Conservation (phyloP, 2,329 filamentous ascomycete genomes). For the Sporothrix pallida region DNA sequence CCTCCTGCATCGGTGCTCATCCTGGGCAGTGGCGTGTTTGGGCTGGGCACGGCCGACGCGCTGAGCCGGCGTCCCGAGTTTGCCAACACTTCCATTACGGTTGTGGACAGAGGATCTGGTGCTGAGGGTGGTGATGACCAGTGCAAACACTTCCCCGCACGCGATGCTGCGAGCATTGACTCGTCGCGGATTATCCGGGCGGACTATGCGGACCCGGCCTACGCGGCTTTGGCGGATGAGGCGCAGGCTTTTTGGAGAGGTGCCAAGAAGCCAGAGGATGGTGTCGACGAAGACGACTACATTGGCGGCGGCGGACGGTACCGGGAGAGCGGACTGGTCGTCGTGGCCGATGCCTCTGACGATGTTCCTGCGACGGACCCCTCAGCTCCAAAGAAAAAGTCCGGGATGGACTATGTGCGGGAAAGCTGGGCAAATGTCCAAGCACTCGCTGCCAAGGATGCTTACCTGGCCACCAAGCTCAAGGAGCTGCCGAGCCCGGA, state of each 20-base stretch:
- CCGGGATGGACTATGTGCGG: slow-evolving; percentile 63
- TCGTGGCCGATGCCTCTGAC: slow-evolving; percentile 60
- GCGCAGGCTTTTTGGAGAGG: slow-evolving; percentile 73
- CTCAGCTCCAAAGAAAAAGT: slow-evolving; percentile 45
- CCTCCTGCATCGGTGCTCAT: slow-evolving; percentile 65
- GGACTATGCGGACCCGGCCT: slow-evolving; percentile 82
- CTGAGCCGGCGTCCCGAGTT: slow-evolving; percentile 67
- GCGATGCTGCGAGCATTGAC: slow-evolving; percentile 67
- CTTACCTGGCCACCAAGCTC: slow-evolving; percentile 40
- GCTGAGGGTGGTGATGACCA: no score
- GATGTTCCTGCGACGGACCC: slow-evolving; percentile 31
- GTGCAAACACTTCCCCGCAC: slow-evolving; percentile 67
- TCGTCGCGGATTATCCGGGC: slow-evolving; percentile 67
- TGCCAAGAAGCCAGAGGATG: neutral
- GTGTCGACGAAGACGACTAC: slow-evolving; percentile 54
- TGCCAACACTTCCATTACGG: slow-evolving; percentile 59
- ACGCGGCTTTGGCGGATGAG: slow-evolving; percentile 72
- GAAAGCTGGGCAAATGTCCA: slow-evolving; percentile 67
- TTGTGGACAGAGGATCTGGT: slow-evolving; percentile 60
- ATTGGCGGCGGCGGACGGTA: slow-evolving; percentile 71
- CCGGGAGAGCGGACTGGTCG: slow-evolving; percentile 69
- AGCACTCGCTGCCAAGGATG: slow-evolving; percentile 52
- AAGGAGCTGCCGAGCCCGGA: slow-evolving; percentile 52
- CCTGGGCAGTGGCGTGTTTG: slow-evolving; percentile 71
- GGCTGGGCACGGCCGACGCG: slow-evolving; percentile 67